phyloP scores from a whole-genome alignment of 1,284 basidiomycete species.

The Xerocomus nothofagi region DNA sequence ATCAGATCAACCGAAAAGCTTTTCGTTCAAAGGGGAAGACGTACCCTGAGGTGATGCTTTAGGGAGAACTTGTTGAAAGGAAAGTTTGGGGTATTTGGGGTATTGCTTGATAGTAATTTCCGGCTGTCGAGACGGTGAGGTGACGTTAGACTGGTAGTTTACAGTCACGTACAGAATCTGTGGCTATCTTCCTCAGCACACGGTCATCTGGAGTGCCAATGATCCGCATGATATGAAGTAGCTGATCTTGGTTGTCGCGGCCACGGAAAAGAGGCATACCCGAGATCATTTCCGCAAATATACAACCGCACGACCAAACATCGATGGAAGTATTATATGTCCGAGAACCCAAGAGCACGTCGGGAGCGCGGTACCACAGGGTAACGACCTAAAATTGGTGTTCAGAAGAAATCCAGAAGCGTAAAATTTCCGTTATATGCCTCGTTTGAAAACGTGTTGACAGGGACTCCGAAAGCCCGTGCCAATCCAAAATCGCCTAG shows the following conservation, averaged over 20 bases:
- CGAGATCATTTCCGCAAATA: constrained; percentile 98
- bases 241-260: constrained; percentile 96
- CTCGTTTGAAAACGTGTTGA: constrained; percentile 96
- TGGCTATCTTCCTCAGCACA: constrained; percentile 85
- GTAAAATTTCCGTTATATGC: constrained; percentile 41
- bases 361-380: constrained; percentile 98
- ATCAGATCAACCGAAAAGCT: constrained; percentile 9
- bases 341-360: constrained; percentile 94
- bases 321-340: constrained; percentile 99
- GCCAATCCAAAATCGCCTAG: constrained; percentile 96
- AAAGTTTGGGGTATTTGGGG: constrained; percentile 90
- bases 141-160: constrained; percentile 5
- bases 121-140: constrained; percentile 54
- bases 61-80: constrained; percentile 86
- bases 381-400: constrained; percentile 78
- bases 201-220: constrained; percentile 94
- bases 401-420: constrained; percentile 1
- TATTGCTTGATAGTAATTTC: constrained; percentile 89
- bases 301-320: constrained; percentile 99
- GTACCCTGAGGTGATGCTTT: constrained; percentile 89
- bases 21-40: constrained; percentile 9
- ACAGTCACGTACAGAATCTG: constrained; percentile 74
- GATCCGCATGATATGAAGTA: constrained; percentile 96
- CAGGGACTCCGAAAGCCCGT: constrained; percentile 92
- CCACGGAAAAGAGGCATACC: constrained; percentile 97